phyloP scores from a whole-genome alignment of 1,284 basidiomycete genomes.

The Takashimella koratensis region DNA sequence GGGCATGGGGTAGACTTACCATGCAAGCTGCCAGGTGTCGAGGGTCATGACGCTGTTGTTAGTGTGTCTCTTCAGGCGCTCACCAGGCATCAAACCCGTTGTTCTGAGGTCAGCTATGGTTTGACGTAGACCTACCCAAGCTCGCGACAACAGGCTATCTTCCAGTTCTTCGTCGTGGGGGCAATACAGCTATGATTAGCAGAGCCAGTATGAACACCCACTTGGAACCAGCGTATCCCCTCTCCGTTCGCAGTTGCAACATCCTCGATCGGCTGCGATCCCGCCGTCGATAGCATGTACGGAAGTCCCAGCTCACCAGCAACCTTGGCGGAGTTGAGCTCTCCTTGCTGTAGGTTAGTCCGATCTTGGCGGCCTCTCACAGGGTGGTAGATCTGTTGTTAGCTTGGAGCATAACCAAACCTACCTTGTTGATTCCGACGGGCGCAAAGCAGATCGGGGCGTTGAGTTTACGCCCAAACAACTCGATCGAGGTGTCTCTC shows the following conservation, averaged over 20 bases:
- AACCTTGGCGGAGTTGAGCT: conserved; percentile 65
- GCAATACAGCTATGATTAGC: conserved; percentile 78
- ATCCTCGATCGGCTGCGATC: conserved; percentile 66
- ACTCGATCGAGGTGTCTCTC: conserved; percentile 58
- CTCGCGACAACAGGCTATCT: too few species aligned
- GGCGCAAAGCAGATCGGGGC: conserved; percentile 68
- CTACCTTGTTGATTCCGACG: conserved; percentile 68
- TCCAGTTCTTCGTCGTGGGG: conserved; percentile 50
- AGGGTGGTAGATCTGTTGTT: too few species aligned
- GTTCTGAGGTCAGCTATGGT: too few species aligned
- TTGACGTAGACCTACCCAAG: too few species aligned
- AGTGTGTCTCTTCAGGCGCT: too few species aligned
- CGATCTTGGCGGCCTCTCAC: too few species aligned
- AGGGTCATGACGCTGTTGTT: conserved; percentile 54
- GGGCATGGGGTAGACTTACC: too few species aligned
- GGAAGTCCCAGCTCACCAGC: conserved; percentile 63
- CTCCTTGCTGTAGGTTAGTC: too few species aligned
- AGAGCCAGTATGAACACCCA: too few species aligned
- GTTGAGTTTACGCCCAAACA: conserved; percentile 64
- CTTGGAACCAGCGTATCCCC: conserved; percentile 68
- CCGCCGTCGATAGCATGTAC: conserved; percentile 67
- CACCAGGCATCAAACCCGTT: too few species aligned
- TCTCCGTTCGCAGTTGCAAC: conserved; percentile 63
- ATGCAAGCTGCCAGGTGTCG: conserved; percentile 62
- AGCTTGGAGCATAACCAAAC: too few species aligned